phyloP scores from a whole-genome alignment of 345 rosid species.

The Melastoma malabathricum region DNA sequence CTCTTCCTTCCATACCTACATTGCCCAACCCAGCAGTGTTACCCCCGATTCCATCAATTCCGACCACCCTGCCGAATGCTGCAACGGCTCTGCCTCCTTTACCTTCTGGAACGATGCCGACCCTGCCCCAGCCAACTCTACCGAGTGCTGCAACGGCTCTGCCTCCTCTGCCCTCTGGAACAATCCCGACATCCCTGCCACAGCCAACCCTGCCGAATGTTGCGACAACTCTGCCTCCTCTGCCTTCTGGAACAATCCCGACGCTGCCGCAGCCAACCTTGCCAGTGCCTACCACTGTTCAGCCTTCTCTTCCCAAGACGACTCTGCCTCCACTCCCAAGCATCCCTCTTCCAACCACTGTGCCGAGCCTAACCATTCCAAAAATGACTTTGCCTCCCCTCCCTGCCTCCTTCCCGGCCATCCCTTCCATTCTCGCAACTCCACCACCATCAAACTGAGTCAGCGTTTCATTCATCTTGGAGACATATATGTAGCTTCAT shows the following conservation, averaged over 20 bases:
- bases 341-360: slow-evolving; percentile 3
- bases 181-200: slow-evolving; percentile 2
- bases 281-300: slow-evolving; percentile 10
- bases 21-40: slow-evolving; percentile 7
- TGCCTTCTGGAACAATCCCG: slow-evolving; percentile 6
- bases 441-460: slow-evolving; percentile 9
- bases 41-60: slow-evolving; percentile 10
- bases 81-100: slow-evolving; percentile 1
- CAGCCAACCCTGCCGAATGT: slow-evolving; percentile 5
- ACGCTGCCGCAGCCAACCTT: slow-evolving; percentile 2
- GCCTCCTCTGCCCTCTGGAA: slow-evolving; percentile 9
- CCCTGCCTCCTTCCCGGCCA: slow-evolving; percentile 3
- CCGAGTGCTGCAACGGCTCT: slow-evolving; percentile 6
- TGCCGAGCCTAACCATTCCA: neutral
- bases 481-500: no score
- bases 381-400: slow-evolving; percentile 6
- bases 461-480: no score
- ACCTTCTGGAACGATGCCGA: slow-evolving; percentile 9
- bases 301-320: slow-evolving; percentile 11
- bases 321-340: slow-evolving; percentile 14
- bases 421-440: slow-evolving; percentile 10
- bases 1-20: slow-evolving; percentile 8
- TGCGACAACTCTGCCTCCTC: slow-evolving; percentile 1
- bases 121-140: slow-evolving; percentile 10
- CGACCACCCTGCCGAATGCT: slow-evolving; percentile 1